Percentiles rank a stretch among this genome's conserved stretches.
Conservation (phyloP, 2,329 filamentous ascomycete species). For the Kalaharituber pfeilii region DNA sequence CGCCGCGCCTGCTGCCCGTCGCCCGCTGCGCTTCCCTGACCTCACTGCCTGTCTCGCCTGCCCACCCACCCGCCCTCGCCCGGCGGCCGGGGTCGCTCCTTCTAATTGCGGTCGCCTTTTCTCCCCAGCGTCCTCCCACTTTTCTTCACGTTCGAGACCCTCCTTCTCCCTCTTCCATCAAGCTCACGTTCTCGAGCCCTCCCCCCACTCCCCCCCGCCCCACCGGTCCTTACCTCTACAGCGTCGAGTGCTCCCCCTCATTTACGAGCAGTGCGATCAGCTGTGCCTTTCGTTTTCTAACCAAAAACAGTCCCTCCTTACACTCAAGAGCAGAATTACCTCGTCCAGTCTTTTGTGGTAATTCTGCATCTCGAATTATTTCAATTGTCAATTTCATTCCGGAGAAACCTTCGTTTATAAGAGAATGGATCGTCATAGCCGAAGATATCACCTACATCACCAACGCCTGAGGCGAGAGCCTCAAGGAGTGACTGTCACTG, state of each 20-base stretch:
- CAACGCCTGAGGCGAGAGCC: slow-evolving; percentile 13
- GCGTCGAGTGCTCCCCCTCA: neutral
- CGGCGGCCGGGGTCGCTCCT: neutral
- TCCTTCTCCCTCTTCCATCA: neutral
- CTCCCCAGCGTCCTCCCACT: neutral
- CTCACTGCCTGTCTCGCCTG: neutral
- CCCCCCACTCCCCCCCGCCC: neutral
- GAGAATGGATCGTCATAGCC: neutral
- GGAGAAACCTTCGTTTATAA: neutral
- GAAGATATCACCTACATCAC: slow-evolving; percentile 8
- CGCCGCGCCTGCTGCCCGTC: neutral
- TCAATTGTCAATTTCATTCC: no score
- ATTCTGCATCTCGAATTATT: no score
- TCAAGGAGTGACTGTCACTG: slow-evolving; percentile 25
- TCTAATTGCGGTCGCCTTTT: neutral
- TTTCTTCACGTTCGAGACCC: neutral
- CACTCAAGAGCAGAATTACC: neutral
- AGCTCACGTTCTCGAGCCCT: neutral
- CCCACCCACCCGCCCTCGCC: neutral
- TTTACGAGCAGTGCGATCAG: neutral
- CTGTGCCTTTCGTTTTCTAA: slow-evolving; percentile 11
- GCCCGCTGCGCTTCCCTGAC: neutral
- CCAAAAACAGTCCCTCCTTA: neutral
- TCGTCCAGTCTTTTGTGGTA: no score
- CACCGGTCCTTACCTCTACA: neutral